Percentiles rank a stretch among this genome's conserved stretches.
phyloP scores from a whole-genome alignment of 2,329 filamentous ascomycete genomes.

The Trichophyton mentagrophytes region DNA sequence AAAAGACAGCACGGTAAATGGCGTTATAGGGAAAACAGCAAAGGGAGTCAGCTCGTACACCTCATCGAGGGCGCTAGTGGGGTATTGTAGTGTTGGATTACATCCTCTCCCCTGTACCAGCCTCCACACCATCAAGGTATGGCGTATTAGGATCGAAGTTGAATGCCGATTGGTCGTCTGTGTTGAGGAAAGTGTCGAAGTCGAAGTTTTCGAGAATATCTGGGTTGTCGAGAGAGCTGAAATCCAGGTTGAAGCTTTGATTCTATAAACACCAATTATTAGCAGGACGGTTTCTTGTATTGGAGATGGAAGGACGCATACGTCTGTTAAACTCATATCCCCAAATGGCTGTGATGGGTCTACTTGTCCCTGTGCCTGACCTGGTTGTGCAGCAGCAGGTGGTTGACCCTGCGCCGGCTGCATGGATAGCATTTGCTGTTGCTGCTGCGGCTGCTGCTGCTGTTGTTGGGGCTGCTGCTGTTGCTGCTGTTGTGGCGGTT shows the following conservation, averaged over 20 bases:
- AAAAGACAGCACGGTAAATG: conserved; percentile 6
- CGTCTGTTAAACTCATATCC: conserved; percentile 5
- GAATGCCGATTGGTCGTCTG: conserved; percentile 35
- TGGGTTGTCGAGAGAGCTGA: conserved; percentile 33
- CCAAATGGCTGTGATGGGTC: conserved; percentile 15
- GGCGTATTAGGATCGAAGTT: conserved; percentile 31
- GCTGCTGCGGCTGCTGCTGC: conserved; percentile 17
- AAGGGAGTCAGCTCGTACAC: conserved; percentile 1
- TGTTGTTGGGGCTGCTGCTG: conserved; percentile 14
- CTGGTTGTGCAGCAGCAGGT: conserved; percentile 17
- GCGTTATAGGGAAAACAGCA: conserved; percentile 5
- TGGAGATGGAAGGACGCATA: neutral
- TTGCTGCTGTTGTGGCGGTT: conserved; percentile 16
- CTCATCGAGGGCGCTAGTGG: neutral
- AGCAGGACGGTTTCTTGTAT: neutral
- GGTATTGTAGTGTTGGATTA: conserved; percentile 15
- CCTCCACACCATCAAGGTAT: conserved; percentile 33
- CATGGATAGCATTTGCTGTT: conserved; percentile 14
- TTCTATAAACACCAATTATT: conserved; percentile 15
- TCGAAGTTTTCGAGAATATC: conserved; percentile 46
- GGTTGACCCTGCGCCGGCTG: conserved; percentile 9
- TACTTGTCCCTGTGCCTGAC: conserved; percentile 15
- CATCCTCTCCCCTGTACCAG: conserved; percentile 27
- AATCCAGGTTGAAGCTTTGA: conserved; percentile 30
- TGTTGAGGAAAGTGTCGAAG: conserved; percentile 55